phyloP scores from a whole-genome alignment of 768 basidiomycete genomes.

The Boletus vinaceobasis region DNA sequence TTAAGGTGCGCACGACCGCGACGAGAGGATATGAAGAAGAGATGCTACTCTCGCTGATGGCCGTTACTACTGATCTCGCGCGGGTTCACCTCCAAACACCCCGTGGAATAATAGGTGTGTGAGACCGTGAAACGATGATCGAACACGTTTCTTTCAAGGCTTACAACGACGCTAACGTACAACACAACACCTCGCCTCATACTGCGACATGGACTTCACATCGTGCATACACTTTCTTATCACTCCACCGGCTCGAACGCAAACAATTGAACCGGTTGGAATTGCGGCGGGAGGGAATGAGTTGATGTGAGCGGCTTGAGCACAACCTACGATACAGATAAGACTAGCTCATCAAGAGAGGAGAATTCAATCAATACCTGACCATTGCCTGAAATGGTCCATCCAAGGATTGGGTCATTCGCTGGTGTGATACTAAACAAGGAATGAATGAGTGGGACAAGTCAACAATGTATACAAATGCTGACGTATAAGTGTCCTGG shows the following conservation, averaged over 20 bases:
- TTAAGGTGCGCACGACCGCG: no score
- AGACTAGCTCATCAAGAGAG: not conserved
- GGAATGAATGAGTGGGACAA: not conserved
- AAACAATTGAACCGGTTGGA: not conserved
- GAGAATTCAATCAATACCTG: not conserved
- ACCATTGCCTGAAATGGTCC: not conserved
- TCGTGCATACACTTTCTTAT: not conserved
- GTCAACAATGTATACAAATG: not conserved
- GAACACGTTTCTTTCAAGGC: not conserved
- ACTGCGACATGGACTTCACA: not conserved
- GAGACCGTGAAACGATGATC: not conserved
- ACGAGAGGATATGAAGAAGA: no score
- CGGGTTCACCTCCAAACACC: no score
- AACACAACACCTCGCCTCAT: not conserved
- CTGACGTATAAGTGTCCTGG: not conserved
- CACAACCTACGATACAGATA: not conserved
- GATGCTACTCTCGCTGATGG: no score
- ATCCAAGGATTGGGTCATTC: not conserved
- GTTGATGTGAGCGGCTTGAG: not conserved
- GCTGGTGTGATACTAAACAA: not conserved
- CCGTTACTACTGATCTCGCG: no score
- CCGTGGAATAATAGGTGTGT: no score
- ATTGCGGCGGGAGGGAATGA: no score
- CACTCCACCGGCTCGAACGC: rapidly evolving
- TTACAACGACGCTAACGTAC: not conserved